Evolutionary conservation across 129 eudicot species (phyloP).

Genomic region (Escallonia rubra): DNA sequence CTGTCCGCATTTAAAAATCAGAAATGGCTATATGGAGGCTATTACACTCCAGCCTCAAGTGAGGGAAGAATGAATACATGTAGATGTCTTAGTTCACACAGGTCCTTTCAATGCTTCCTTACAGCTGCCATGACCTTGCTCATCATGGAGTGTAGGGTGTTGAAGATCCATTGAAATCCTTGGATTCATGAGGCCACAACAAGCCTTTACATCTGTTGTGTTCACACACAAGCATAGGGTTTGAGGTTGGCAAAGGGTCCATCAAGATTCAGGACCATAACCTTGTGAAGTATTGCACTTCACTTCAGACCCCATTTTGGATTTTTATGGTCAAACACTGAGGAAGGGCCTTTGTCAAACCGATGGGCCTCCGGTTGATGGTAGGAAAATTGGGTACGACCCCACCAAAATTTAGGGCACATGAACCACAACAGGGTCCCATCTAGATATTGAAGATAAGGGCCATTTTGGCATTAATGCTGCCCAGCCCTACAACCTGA

Average conservation of each 20-base stretch:
- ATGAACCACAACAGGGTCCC: slow-evolving; percentile 5
- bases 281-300: neutral
- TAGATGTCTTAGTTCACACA: no score
- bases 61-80: no score
- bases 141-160: no score
- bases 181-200: no score
- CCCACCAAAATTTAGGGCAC: slow-evolving; percentile 4
- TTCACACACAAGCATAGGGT: no score
- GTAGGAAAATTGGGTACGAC: neutral
- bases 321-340: slow-evolving; percentile 19
- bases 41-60: no score
- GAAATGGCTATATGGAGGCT: no score
- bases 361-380: neutral
- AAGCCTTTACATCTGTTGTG: no score
- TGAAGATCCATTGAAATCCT: no score
- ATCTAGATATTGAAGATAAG: slow-evolving; percentile 20
- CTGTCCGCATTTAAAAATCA: no score
- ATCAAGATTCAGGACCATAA: neutral
- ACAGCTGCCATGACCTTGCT: no score
- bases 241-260: neutral
- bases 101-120: no score
- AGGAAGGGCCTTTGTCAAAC: slow-evolving; percentile 10
- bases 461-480: slow-evolving; percentile 20
- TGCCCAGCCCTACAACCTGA: slow-evolving; percentile 10
- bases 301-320: slow-evolving; percentile 18